Base-by-base conservation (phyloP, 768 basidiomycete genomes). In the Boletellus emodensis region DNA sequence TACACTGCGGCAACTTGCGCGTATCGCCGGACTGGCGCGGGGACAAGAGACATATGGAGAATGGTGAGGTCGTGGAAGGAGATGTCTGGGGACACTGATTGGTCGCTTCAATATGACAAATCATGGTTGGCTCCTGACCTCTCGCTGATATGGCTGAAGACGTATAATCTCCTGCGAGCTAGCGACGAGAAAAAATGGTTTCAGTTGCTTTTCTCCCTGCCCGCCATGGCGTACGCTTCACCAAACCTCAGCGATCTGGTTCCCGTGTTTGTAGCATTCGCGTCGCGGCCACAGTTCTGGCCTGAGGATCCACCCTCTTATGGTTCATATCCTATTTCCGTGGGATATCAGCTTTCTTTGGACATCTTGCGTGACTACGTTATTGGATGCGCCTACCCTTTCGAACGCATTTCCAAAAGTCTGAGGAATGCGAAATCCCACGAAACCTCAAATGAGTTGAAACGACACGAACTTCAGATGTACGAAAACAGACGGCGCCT, bases 201-300 rank as follows among this genome's bases (percentile, higher is more conserved):
- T 34, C 60, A 53, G 35, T 18, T 71, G 6, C 42, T 58, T 5
- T 71, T 72, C 32, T 57, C 58, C 8, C 54, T 71, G 17, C 55
- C 66, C 15, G 59, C 66, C 4, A 58, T 68, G 58, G 60, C 47
- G 28, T 72, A 67, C 46, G 40, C 47, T 8, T 65, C 61, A 9
- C 39, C 57, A 5, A 6, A 46, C 0, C 38, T 49, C 14, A 32
- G 37, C 4, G 41, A 47, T 6, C 56, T 67, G 17, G 51, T 69
- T 6, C 58, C 61, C 0, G 58, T 65, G 6, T 44, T 73, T 1
- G 40, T 74, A 6, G 61, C 72, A 1, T 69, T 72, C 48, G 52
- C 57, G 1, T 49, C 61, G 5, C 33, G 54, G 17, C 14, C 60
- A 14, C 55, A 46, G 14, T 52, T 61, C 48, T 15, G 28, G 20